A percentile compares a stretch with the other conserved stretches of the same genome.
Evolutionary conservation across 345 rosid genomes (phyloP).

Genomic region (Cochlearia excelsa): DNA sequence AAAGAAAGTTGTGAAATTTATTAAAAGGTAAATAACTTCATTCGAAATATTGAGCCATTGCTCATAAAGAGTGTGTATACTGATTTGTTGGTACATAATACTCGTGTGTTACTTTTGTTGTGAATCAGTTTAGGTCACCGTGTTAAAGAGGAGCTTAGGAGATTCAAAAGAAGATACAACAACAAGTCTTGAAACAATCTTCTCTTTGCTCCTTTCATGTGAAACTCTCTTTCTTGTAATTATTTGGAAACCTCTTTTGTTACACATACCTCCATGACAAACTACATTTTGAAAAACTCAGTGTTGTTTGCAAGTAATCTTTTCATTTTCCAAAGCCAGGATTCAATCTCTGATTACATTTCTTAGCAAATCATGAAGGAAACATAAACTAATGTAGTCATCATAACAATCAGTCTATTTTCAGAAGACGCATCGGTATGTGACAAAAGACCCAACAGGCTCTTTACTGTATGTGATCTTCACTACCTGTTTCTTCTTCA

Average conservation of each 20-base stretch:
- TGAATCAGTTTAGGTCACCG: constrained; percentile 35
- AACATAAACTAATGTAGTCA: background rate
- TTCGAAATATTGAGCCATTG: background rate
- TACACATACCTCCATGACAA: constrained; percentile 20
- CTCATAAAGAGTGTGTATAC: background rate
- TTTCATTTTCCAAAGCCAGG: constrained; percentile 2
- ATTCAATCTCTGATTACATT: constrained; percentile 12
- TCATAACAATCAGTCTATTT: constrained; percentile 6
- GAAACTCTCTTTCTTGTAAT: constrained; percentile 29
- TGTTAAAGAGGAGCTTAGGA: constrained; percentile 25
- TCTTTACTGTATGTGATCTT: constrained; percentile 36
- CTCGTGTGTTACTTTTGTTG: constrained; percentile 31
- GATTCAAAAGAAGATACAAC: constrained; percentile 22
- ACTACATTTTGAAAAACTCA: constrained; percentile 23
- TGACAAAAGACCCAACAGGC: constrained; percentile 27
- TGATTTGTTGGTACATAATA: constrained; percentile 37
- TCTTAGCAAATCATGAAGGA: constrained; percentile 9
- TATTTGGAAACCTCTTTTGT: constrained; percentile 5
- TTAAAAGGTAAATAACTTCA: constrained; percentile 39
- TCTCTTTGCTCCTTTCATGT: constrained; percentile 24
- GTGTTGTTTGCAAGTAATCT: constrained; percentile 7
- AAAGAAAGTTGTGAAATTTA: constrained; percentile 19
- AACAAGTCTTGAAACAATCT: constrained; percentile 17
- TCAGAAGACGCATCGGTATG: constrained; percentile 35
- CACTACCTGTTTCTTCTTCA: constrained; percentile 37